These are phyloP conservation scores for Phylloporus sp. DNA, from an alignment of 1,284 basidiomycete species.

Conservation along the genomic window DNA sequence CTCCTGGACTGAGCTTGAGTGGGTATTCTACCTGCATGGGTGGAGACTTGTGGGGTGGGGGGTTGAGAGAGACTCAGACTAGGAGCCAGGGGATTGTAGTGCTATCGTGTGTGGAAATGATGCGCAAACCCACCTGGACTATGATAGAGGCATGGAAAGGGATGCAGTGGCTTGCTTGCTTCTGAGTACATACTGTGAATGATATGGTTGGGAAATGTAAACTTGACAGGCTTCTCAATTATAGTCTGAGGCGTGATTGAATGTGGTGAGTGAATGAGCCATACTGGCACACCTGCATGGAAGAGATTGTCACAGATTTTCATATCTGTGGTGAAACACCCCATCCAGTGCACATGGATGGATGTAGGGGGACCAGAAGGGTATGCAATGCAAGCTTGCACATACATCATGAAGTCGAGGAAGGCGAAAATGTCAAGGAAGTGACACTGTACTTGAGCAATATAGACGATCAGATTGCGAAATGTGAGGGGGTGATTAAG, in stretches of 20 bases:
- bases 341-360: constrained; percentile 7
- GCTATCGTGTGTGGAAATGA: neutral
- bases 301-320: constrained; percentile 1
- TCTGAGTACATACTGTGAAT: constrained; percentile 9
- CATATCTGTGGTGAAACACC: constrained; percentile 4
- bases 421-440: constrained; percentile 9
- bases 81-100: neutral
- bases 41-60: neutral
- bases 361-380: neutral
- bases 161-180: neutral
- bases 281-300: constrained; percentile 9
- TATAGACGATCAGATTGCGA: neutral
- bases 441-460: constrained; percentile 1
- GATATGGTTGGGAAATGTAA: constrained; percentile 7
- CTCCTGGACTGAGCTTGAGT: neutral
- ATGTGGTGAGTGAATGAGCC: neutral
- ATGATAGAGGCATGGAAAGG: constrained; percentile 9
- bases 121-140: neutral
- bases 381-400: neutral
- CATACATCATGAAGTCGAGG: constrained; percentile 4
- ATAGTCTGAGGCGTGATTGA: neutral
- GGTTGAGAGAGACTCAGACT: neutral
- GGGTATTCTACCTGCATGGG: constrained; percentile 5
- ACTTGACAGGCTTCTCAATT: constrained; percentile 1
- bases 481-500: neutral